A percentile compares a stretch with the other conserved stretches of the same genome.
These are phyloP conservation scores for Stentor coeruleus DNA, from an alignment of 73 alveolate species.

Conservation along the genomic window DNA sequence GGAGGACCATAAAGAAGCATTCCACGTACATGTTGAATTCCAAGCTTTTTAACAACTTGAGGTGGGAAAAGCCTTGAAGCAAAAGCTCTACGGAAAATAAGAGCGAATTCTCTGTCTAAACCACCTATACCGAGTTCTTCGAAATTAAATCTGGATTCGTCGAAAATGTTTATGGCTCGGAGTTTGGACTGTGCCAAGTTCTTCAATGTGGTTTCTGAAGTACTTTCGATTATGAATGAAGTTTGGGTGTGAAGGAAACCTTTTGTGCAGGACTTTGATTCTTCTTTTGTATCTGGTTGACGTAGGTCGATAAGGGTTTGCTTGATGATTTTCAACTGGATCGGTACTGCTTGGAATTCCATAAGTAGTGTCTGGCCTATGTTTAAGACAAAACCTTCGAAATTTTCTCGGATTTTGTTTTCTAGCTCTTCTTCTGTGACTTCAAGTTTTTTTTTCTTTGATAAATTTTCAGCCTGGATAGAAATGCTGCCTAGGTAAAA, in stretches of 20 bases:
- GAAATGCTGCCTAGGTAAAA: neutral
- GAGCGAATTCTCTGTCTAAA: slow-evolving; percentile 91
- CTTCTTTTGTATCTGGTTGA: slow-evolving; percentile 9
- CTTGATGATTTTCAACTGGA: neutral
- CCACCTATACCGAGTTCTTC: slow-evolving; percentile 99
- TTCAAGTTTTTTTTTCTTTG: slow-evolving; percentile 2
- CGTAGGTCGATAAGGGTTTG: neutral
- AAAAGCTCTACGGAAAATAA: slow-evolving; percentile 99
- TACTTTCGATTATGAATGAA: neutral
- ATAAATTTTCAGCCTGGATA: neutral
- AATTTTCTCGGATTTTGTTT: neutral
- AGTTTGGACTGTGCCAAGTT: neutral
- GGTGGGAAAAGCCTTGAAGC: slow-evolving; percentile 98
- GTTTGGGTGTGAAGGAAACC: slow-evolving; percentile 22
- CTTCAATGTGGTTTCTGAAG: neutral
- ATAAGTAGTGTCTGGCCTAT: neutral
- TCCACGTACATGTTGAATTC: slow-evolving; percentile 96
- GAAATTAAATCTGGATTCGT: slow-evolving; percentile 69
- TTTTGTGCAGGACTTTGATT: neutral
- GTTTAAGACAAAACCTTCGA: neutral
- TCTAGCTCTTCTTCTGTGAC: slow-evolving; percentile 23
- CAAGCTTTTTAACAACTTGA: slow-evolving; percentile 92
- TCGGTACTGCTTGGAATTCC: slow-evolving; percentile 11
- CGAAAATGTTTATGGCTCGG: slow-evolving; percentile 14
- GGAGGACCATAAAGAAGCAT: slow-evolving; percentile 99